These are phyloP conservation scores for Tillandsia leiboldiana DNA, from an alignment of 176 grass and related monocot species.

Conservation along the genomic window DNA sequence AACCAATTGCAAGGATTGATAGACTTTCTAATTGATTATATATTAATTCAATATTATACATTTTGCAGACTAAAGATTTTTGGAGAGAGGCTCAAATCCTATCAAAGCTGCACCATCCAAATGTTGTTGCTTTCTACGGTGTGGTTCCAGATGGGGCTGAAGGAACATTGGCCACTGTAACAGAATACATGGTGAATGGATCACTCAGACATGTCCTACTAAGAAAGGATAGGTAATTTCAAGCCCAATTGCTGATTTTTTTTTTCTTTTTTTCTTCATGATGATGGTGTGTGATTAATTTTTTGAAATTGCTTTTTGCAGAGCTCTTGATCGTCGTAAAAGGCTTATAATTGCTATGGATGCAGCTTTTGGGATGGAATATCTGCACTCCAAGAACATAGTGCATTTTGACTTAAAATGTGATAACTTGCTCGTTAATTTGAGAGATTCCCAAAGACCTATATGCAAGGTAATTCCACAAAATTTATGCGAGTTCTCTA, in stretches of 20 bases:
- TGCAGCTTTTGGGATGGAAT: conserved; percentile 98
- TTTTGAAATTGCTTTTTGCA: conserved; percentile 33
- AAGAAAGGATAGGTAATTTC: conserved; percentile 72
- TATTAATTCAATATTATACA: conserved; percentile 1
- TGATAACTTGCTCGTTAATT: conserved; percentile 88
- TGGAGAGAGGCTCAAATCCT: conserved; percentile 97
- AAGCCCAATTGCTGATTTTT: conserved; percentile 6
- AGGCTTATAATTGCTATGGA: conserved; percentile 96
- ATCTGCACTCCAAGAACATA: conserved; percentile 96
- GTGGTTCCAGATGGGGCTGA: conserved; percentile 92
- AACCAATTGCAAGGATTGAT: not conserved
- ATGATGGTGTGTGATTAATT: conserved; percentile 20
- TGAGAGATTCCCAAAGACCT: conserved; percentile 85
- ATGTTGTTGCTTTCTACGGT: conserved; percentile 92
- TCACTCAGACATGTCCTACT: conserved; percentile 82
- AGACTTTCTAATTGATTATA: not conserved
- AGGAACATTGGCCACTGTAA: conserved; percentile 85
- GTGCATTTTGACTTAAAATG: conserved; percentile 99
- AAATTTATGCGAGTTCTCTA: not conserved
- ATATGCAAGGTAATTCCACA: conserved; percentile 86
- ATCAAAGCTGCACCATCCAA: conserved; percentile 93
- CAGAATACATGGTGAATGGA: conserved; percentile 97
- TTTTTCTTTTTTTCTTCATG: conserved; percentile 6
- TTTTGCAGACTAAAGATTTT: conserved; percentile 72
- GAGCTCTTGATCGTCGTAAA: conserved; percentile 69